These are phyloP conservation scores for Plantago ovata DNA, from an alignment of 257 asterid species.

Conservation along the genomic window DNA sequence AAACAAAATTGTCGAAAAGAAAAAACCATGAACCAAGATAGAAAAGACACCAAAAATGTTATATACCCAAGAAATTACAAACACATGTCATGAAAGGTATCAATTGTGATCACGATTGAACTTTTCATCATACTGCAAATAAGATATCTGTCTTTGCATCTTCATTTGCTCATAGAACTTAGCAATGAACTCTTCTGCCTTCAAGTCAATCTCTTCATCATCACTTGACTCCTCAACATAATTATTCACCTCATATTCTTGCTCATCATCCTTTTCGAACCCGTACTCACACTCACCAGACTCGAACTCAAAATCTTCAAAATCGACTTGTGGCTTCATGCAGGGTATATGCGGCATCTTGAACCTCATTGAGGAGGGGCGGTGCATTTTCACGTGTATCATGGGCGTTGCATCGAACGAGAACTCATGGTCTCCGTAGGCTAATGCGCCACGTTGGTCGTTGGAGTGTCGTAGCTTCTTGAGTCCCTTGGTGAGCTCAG, in stretches of 20 bases:
- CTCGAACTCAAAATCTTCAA: conserved; percentile 36
- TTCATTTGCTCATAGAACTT: conserved; percentile 57
- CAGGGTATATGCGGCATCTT: conserved; percentile 70
- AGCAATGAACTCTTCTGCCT: conserved; percentile 74
- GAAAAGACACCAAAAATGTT: neutral
- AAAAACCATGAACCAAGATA: too few species aligned
- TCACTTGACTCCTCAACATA: conserved; percentile 40
- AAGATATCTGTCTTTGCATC: conserved; percentile 21
- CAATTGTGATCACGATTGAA: neutral
- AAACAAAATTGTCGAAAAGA: too few species aligned
- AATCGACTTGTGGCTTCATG: conserved; percentile 48
- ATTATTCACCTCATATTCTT: conserved; percentile 10
- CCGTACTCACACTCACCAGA: neutral
- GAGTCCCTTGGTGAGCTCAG: conserved; percentile 28
- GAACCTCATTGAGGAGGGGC: conserved; percentile 51
- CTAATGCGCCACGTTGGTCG: conserved; percentile 25
- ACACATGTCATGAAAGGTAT: neutral
- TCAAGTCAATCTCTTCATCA: conserved; percentile 63
- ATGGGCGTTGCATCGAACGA: conserved; percentile 65
- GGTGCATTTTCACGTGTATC: conserved; percentile 58
- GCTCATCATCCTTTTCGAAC: conserved; percentile 13
- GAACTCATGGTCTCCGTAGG: conserved; percentile 67
- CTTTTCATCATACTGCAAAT: neutral
- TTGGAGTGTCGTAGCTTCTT: conserved; percentile 29
- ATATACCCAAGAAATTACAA: neutral